Evolutionary conservation across 2,329 filamentous ascomycete genomes (phyloP), one percentile per base, ranked within the genome.

Genomic region (Purpureocillium lavendulum): DNA sequence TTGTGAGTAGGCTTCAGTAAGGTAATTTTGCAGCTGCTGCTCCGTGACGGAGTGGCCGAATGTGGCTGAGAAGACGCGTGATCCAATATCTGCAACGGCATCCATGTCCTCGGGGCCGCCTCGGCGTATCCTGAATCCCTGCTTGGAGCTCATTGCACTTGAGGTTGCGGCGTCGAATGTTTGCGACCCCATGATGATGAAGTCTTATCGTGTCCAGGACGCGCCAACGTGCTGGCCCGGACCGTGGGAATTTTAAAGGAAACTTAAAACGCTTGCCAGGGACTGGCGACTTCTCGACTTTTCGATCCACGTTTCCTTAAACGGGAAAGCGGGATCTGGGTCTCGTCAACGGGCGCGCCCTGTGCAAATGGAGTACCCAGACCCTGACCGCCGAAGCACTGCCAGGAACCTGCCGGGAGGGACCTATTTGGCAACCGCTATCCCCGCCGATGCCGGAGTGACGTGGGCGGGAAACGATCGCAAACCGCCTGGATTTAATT

Each of bases 11-110:
- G 59, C 46, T n/a, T 57, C 53, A 32, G 57, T 45, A 0, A 70
- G 54, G 39, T 62, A 70, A 2, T 54, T 50, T 7, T 51, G 36
- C 0, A 70, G 51, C 36, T 70, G 60, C 2, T 55, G 40, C 0
- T 55, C 43, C 2, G 61, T 46, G 1, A 69, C 55, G 1, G 66
- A 66, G 43, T 67, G 58, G 1, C 64, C 66, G 47, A 70, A 70
- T 3, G 62, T 61, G 15, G 44, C 36, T 15, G 52, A 42, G 45
- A 70, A 70, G 35, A 64, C 57, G 28, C 51, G 42, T 0, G 53
- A 43, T 17, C 61, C 65, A 1, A 69, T 51, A 5, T 49, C 36
- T 15, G 55, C 47, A 33, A 70, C 61, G 29, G 45, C 42, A 0
- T 38, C 29, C 7, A 49, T 49, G 35, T 67, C 63, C 18, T 8